Evolutionary conservation across 768 basidiomycete genomes (phyloP).

Genomic region (Fistulinella prunicolor): DNA sequence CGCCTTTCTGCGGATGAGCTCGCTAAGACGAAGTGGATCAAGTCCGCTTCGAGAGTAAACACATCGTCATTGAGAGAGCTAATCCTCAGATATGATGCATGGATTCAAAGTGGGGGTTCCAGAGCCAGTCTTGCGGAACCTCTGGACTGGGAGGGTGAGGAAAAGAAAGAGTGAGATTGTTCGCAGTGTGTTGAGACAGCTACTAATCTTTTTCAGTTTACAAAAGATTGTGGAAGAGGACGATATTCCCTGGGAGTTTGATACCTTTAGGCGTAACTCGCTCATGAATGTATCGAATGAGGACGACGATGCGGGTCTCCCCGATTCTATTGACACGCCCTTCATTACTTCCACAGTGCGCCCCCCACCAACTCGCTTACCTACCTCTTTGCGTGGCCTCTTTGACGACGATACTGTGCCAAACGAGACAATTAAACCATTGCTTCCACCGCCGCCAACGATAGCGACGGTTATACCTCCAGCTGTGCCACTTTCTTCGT

Average conservation of each 20-base stretch:
- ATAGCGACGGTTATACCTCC: conserved; percentile 26
- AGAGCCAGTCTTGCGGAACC: conserved; percentile 75
- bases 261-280: conserved; percentile 55
- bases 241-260: conserved; percentile 71
- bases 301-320: conserved; percentile 23
- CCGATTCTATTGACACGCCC: conserved; percentile 12
- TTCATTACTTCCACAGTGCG: conserved; percentile 46
- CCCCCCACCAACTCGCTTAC: conserved; percentile 52
- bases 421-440: conserved; percentile 43
- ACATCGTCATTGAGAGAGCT: conserved; percentile 77
- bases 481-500: conserved; percentile 29
- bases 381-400: conserved; percentile 73
- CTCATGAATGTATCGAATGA: conserved; percentile 20
- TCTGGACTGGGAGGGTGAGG: conserved; percentile 70
- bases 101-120: conserved; percentile 63
- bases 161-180: conserved; percentile 47
- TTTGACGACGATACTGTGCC: conserved; percentile 61
- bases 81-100: conserved; percentile 71
- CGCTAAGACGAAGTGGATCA: conserved; percentile 87
- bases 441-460: conserved; percentile 29
- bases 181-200: neutral
- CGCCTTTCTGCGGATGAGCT: conserved; percentile 89
- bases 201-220: conserved; percentile 14
- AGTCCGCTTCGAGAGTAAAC: conserved; percentile 61
- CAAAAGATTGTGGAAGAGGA: conserved; percentile 25